Percentiles rank a stretch among this genome's conserved stretches.
These are phyloP conservation scores for Capsella bursapastoris DNA, from an alignment of 345 rosid genomes.

Conservation along the genomic window DNA sequence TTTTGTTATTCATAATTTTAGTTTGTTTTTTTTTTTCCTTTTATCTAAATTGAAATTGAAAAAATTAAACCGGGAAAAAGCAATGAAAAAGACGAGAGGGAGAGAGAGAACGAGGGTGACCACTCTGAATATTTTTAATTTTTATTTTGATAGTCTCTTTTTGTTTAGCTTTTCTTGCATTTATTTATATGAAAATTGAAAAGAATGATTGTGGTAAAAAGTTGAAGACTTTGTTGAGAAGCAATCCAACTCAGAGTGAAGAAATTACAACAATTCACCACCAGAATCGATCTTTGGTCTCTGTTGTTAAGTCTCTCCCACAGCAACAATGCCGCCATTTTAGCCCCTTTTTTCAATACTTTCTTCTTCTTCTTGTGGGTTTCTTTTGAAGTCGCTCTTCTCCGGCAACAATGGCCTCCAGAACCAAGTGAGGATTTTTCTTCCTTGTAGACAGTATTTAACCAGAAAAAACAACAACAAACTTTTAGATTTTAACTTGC, in stretches of 20 bases:
- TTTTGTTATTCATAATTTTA: too few relatives aligned
- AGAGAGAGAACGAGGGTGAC: slow-evolving; percentile 37
- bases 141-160: too few relatives aligned
- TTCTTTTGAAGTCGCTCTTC: slow-evolving; percentile 20
- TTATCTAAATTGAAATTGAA: slow-evolving; percentile 1
- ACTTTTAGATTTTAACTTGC: slow-evolving; percentile 3
- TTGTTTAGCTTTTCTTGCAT: neutral
- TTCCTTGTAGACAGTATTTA: neutral
- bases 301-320: slow-evolving; percentile 10
- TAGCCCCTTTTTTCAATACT: neutral
- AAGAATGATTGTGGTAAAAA: neutral
- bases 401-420: slow-evolving; percentile 38
- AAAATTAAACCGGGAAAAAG: slow-evolving; percentile 26
- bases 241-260: slow-evolving; percentile 38
- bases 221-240: slow-evolving; percentile 44
- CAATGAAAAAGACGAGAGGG: slow-evolving; percentile 23
- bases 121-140: slow-evolving; percentile 16
- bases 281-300: slow-evolving; percentile 36
- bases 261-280: neutral
- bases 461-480: neutral
- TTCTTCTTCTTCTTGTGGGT: neutral
- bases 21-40: neutral
- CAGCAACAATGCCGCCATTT: slow-evolving; percentile 23
- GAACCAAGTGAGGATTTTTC: slow-evolving; percentile 35
- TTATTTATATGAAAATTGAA: neutral